phyloP scores from a whole-genome alignment of 176 grass and related monocot species.

The Alloteropsis semialata region DNA sequence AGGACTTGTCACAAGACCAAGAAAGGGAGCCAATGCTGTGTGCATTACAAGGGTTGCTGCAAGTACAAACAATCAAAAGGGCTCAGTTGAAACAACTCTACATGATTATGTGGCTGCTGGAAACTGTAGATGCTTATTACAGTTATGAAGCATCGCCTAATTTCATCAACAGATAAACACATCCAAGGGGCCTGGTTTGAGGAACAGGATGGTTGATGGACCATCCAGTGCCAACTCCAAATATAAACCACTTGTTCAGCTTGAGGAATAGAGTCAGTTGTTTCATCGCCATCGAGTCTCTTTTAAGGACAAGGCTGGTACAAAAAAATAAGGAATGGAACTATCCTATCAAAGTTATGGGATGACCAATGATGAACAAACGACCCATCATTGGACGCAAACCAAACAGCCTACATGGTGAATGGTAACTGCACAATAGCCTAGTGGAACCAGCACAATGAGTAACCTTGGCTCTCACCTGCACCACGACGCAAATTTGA shows the following conservation, averaged over 20 bases:
- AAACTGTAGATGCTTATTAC: neutral
- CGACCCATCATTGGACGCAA: neutral
- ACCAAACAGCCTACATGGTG: neutral
- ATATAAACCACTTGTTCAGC: neutral
- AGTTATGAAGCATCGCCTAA: neutral
- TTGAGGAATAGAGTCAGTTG: neutral
- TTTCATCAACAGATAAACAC: neutral
- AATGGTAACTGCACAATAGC: neutral
- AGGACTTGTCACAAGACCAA: slow-evolving; percentile 51
- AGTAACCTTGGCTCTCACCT: slow-evolving; percentile 22
- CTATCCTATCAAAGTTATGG: neutral
- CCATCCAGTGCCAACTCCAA: neutral
- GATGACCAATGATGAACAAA: neutral
- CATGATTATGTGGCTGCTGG: neutral
- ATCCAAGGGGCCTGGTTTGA: neutral
- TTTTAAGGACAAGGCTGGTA: neutral
- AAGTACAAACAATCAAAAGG: neutral
- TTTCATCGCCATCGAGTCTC: neutral
- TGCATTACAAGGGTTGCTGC: slow-evolving; percentile 55
- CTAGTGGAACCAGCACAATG: neutral
- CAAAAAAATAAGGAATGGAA: neutral
- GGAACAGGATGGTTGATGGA: neutral
- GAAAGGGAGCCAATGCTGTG: slow-evolving; percentile 50
- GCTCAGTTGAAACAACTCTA: neutral
- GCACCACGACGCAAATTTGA: slow-evolving; percentile 68